phyloP scores from a whole-genome alignment of 2,329 filamentous ascomycete species.

The Fusarium oligoseptatum region DNA sequence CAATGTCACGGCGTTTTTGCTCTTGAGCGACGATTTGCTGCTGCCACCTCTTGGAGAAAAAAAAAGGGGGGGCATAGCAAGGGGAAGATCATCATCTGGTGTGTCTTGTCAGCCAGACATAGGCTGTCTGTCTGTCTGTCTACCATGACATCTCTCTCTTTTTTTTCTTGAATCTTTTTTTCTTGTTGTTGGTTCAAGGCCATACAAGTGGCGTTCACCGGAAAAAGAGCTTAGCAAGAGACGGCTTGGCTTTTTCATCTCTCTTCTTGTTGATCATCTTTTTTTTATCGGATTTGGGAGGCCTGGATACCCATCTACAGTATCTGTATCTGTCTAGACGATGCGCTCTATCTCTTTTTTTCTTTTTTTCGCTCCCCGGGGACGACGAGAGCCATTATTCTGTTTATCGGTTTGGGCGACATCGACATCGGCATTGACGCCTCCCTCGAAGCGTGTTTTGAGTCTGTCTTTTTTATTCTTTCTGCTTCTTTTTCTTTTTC shows the following conservation, averaged over 20 bases:
- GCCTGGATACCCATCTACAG: conserved; percentile 3
- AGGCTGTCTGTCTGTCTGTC: not conserved
- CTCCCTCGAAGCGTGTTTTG: conserved; percentile 24
- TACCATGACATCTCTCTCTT: not conserved
- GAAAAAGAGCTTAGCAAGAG: not conserved
- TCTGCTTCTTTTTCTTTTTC: not conserved
- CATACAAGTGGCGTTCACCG: not conserved
- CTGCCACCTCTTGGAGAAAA: conserved; percentile 28
- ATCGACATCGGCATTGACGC: conserved; percentile 20
- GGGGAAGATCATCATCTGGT: not conserved
- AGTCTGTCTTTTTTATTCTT: conserved; percentile 17
- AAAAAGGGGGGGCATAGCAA: not conserved
- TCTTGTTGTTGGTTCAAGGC: not conserved
- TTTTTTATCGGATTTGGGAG: conserved; percentile 11
- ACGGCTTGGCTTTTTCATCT: not conserved
- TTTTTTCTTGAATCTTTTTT: not conserved
- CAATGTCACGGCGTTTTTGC: conserved; percentile 21
- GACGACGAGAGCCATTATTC: conserved; percentile 35
- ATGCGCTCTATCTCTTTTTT: conserved; percentile 26
- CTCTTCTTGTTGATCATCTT: not conserved
- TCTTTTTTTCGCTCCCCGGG: conserved; percentile 17
- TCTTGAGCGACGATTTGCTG: conserved; percentile 20
- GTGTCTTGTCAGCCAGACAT: not conserved
- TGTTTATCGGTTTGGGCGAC: conserved; percentile 18
- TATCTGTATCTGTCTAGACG: conserved; percentile 33